Evolutionary conservation across 306 rosid species (phyloP).

Genomic region (Dryas alaskensis): DNA sequence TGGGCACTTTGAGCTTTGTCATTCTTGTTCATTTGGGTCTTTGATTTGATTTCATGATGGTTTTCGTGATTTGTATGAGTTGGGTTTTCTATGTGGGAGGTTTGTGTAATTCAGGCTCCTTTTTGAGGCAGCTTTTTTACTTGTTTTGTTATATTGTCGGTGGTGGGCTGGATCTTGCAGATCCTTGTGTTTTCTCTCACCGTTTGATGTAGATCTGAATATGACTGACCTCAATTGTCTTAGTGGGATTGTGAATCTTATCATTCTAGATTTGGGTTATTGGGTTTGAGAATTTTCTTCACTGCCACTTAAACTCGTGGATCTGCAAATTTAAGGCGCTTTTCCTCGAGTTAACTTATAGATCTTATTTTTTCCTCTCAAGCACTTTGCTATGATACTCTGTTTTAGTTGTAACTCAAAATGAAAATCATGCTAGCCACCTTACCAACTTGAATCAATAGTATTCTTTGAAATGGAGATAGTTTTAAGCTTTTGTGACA

Average conservation of each 20-base stretch:
- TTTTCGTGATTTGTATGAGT: not conserved
- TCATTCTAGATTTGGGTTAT: not conserved
- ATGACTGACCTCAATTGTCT: constrained; percentile 22
- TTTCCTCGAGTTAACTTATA: not conserved
- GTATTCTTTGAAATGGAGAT: not conserved
- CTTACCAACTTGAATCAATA: not conserved
- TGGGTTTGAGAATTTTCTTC: constrained; percentile 13
- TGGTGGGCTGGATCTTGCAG: constrained; percentile 18
- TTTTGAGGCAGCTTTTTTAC: not conserved
- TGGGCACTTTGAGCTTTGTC: not conserved
- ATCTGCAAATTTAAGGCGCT: constrained; percentile 29
- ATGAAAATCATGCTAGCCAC: not conserved
- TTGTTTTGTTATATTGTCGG: not conserved
- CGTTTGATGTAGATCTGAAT: constrained; percentile 44
- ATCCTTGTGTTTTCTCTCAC: constrained; percentile 32
- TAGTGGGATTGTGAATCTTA: constrained; percentile 15
- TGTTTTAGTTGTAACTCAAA: not conserved
- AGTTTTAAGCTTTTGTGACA: not conserved
- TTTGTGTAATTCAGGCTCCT: constrained; percentile 6
- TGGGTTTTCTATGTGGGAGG: not conserved
- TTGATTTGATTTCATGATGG: not conserved
- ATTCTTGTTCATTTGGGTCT: not conserved
- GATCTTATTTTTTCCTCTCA: constrained; percentile 2
- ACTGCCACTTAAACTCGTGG: constrained; percentile 16
- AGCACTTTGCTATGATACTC: not conserved